Evolutionary conservation across 305 asterid genomes (phyloP).

Genomic region (Stenogyne calaminthoides): DNA sequence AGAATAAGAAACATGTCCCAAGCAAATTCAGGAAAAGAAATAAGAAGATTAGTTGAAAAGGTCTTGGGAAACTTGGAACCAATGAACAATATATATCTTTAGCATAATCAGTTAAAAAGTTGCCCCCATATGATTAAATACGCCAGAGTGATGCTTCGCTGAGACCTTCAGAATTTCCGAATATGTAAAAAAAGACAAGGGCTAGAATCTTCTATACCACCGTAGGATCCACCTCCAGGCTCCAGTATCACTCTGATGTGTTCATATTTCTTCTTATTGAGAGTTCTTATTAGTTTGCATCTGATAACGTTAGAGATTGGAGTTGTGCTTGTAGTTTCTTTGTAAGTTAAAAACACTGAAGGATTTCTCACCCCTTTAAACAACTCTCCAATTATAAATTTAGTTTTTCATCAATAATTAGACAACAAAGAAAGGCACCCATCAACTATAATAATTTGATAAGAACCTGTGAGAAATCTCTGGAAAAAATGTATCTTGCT

Average conservation of each 20-base stretch:
- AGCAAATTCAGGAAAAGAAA: neutral
- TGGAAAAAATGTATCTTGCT: neutral
- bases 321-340: neutral
- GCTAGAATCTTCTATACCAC: neutral
- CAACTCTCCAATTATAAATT: neutral
- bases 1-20: neutral
- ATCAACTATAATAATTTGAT: constrained; percentile 4
- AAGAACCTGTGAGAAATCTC: constrained; percentile 4
- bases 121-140: neutral
- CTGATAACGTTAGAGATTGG: neutral
- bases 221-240: neutral
- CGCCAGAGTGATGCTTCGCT: neutral
- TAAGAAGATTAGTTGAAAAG: neutral
- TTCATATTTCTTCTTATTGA: neutral
- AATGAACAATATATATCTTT: neutral
- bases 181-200: neutral
- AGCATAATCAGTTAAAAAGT: neutral
- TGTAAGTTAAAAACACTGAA: neutral
- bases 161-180: constrained; percentile 2
- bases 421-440: neutral
- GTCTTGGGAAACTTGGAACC: neutral
- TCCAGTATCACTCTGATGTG: neutral
- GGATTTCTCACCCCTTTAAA: neutral
- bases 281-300: neutral
- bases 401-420: neutral